phyloP scores from a whole-genome alignment of 305 asterid genomes.

The Fraxinus albicans region DNA sequence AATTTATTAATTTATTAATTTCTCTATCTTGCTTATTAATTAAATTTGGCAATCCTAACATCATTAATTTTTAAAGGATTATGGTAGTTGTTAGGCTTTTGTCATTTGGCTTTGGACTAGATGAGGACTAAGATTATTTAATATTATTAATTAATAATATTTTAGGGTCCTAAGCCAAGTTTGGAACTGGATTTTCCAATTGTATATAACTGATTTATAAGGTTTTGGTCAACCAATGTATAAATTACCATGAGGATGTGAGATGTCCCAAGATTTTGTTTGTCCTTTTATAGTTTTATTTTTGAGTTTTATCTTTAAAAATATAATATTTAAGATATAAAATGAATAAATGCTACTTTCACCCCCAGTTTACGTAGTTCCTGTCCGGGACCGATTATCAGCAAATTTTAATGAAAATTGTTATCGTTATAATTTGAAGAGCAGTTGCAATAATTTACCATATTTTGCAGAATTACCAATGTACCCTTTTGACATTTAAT shows the following conservation, averaged over 20 bases:
- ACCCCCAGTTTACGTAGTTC: no score
- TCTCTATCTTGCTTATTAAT: no score
- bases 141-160: background rate
- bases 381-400: no score
- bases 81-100: slow-evolving; percentile 22
- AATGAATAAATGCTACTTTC: no score
- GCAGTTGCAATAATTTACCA: no score
- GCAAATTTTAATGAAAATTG: no score
- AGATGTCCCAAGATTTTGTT: background rate
- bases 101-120: slow-evolving; percentile 27
- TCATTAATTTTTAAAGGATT: background rate
- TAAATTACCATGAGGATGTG: background rate
- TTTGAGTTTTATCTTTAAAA: no score
- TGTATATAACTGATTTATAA: background rate
- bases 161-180: background rate
- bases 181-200: background rate
- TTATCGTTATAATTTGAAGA: no score
- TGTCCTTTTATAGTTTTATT: background rate
- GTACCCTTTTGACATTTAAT: no score
- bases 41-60: background rate
- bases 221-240: background rate
- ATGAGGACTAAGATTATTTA: slow-evolving; percentile 23
- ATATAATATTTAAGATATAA: no score
- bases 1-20: no score
- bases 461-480: no score